A percentile compares a stretch with the other conserved stretches of the same genome.
These are phyloP conservation scores for Cordia subcordata DNA, from an alignment of 257 asterid genomes.

Conservation along the genomic window DNA sequence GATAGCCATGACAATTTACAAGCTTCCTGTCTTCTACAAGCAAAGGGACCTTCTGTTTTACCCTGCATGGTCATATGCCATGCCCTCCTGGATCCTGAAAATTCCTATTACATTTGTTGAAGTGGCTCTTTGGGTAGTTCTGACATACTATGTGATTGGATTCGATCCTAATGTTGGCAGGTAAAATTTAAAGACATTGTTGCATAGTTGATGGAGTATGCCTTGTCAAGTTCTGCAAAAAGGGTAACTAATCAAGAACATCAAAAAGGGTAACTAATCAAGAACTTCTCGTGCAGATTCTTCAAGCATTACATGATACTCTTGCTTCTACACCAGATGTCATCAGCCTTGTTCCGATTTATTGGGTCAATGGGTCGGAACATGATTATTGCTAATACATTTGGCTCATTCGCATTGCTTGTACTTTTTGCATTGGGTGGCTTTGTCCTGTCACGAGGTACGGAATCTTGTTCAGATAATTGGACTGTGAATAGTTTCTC, in stretches of 20 bases:
- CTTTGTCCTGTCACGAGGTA: slow-evolving; percentile 69
- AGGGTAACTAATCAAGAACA: background rate
- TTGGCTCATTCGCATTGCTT: slow-evolving; percentile 54
- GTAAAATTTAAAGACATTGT: slow-evolving; percentile 28
- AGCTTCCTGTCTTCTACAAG: slow-evolving; percentile 80
- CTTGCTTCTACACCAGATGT: slow-evolving; percentile 45
- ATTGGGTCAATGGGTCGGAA: slow-evolving; percentile 59
- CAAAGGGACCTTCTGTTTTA: slow-evolving; percentile 72
- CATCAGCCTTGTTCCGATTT: slow-evolving; percentile 56
- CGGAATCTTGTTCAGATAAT: background rate
- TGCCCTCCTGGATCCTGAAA: slow-evolving; percentile 68
- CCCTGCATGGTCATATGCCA: slow-evolving; percentile 75
- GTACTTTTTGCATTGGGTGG: slow-evolving; percentile 55
- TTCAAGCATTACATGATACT: slow-evolving; percentile 50
- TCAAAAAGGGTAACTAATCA: background rate
- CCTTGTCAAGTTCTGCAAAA: background rate
- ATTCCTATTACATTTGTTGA: slow-evolving; percentile 56
- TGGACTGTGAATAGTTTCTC: background rate
- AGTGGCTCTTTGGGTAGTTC: slow-evolving; percentile 36
- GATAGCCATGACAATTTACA: slow-evolving; percentile 60
- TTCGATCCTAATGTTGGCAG: slow-evolving; percentile 52
- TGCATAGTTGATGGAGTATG: background rate
- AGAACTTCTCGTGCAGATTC: slow-evolving; percentile 30
- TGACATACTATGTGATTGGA: slow-evolving; percentile 56
- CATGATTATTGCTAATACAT: slow-evolving; percentile 59